Evolutionary conservation across 2,329 filamentous ascomycete species (phyloP).

Genomic region (Didymosphaeria variabile): DNA sequence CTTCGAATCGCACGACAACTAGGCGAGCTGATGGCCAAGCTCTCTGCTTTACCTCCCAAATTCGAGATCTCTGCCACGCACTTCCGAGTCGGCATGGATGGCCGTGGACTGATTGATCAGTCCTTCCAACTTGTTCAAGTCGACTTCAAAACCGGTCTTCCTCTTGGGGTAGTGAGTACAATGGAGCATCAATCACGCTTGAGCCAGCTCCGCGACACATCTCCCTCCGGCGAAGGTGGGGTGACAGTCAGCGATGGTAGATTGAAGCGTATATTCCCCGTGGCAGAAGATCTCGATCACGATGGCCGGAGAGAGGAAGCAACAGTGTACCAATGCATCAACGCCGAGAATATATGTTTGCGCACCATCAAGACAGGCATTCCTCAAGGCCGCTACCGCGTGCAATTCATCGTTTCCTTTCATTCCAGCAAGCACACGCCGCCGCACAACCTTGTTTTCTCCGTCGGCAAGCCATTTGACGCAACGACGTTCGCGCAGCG

Average conservation of each 20-base stretch:
- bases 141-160: slow-evolving; percentile 51
- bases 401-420: slow-evolving; percentile 47
- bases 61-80: slow-evolving; percentile 46
- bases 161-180: slow-evolving; percentile 31
- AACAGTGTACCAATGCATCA: slow-evolving; percentile 46
- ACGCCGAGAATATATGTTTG: slow-evolving; percentile 45
- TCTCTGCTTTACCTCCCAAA: slow-evolving; percentile 45
- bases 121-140: slow-evolving; percentile 45
- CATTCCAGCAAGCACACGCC: slow-evolving; percentile 29
- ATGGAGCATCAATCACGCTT: slow-evolving; percentile 36
- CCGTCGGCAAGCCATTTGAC: slow-evolving; percentile 50
- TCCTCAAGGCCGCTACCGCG: slow-evolving; percentile 48
- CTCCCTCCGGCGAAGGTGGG: slow-evolving; percentile 44
- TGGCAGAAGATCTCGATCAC: slow-evolving; percentile 47
- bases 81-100: slow-evolving; percentile 46
- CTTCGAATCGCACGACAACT: slow-evolving; percentile 39
- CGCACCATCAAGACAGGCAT: slow-evolving; percentile 49
- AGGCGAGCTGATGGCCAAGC: slow-evolving; percentile 48
- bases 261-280: slow-evolving; percentile 43
- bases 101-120: slow-evolving; percentile 39
- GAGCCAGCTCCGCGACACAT: slow-evolving; percentile 32
- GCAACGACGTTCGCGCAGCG: slow-evolving; percentile 38
- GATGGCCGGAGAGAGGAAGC: slow-evolving; percentile 48
- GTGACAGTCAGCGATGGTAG: slow-evolving; percentile 39
- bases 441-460: slow-evolving; percentile 47